These are phyloP conservation scores for Aureobasidium sp. DNA, from an alignment of 2,329 filamentous ascomycete species.

Conservation along the genomic window DNA sequence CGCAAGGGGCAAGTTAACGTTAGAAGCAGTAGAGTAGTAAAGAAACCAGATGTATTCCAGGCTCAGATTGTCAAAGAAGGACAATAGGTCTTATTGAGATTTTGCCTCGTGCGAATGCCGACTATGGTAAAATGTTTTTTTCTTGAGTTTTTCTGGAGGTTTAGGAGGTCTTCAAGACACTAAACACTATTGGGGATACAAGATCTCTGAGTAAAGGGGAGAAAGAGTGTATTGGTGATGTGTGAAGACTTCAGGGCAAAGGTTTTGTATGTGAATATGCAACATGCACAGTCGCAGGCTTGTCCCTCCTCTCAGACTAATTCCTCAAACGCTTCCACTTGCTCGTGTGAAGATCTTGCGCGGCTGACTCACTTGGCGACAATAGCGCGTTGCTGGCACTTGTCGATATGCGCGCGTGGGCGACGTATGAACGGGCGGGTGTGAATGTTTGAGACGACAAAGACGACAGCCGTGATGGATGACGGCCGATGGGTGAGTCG, in stretches of 20 bases:
- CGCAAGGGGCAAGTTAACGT: slow-evolving; percentile 2
- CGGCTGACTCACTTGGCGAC: slow-evolving; percentile 13
- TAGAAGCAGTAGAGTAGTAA: slow-evolving; percentile 2
- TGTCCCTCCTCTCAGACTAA: slow-evolving; percentile 14
- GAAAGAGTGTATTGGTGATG: slow-evolving; percentile 12
- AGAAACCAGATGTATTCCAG: slow-evolving; percentile 15
- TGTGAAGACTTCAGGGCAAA: slow-evolving; percentile 11
- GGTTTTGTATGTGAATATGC: slow-evolving; percentile 12
- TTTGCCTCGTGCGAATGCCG: slow-evolving; percentile 14
- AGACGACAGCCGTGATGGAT: neutral
- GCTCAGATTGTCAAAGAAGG: slow-evolving; percentile 15
- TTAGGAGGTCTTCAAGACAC: slow-evolving; percentile 10
- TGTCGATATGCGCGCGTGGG: neutral
- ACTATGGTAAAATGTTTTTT: slow-evolving; percentile 14
- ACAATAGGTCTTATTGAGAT: slow-evolving; percentile 17
- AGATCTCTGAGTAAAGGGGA: slow-evolving; percentile 8
- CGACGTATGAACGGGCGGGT: neutral
- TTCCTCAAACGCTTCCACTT: slow-evolving; percentile 15
- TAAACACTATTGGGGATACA: slow-evolving; percentile 14
- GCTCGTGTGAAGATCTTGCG: slow-evolving; percentile 14
- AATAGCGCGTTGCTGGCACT: slow-evolving; percentile 5
- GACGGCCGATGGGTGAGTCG: neutral
- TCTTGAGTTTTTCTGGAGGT: slow-evolving; percentile 13
- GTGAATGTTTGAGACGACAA: neutral
- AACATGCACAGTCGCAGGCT: slow-evolving; percentile 3